Evolutionary conservation across 371 early-diverging fungal genomes (phyloP), one percentile per base, ranked within the genome.

Genomic region (Coemansia sp.): DNA sequence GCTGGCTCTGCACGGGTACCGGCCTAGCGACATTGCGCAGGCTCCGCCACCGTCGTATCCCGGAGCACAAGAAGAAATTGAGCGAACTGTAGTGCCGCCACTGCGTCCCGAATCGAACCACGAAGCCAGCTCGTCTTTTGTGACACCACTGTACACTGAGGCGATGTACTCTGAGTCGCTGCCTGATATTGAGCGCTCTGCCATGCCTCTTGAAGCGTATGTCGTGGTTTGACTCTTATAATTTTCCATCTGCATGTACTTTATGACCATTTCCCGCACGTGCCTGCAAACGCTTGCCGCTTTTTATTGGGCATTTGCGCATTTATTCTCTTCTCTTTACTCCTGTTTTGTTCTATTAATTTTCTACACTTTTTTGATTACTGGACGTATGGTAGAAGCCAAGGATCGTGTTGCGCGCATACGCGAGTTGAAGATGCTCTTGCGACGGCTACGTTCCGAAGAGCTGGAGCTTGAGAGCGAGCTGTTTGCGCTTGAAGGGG

Each of bases 11-110:
- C 73, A 67, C 13, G 76, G 76, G 9, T 76, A 73, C 57, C 56
- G 61, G 46, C 49, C 61, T 12, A 21, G 64, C 9, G 65, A 59
- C 26, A 53, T 67, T 32, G 68, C 56, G n/a, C 56, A 62, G 41
- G 44, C 53, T 11, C 76, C 76, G 13, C 76, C 76, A 28, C 76
- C 76, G n/a, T 67, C 69, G 19, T 76, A 76, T 15, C 76, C 76
- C 12, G 76, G 76, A 3, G 74, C 76, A 11, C 40, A 32, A 11
- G 26, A 46, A 12, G 21, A 58, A 4, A 54, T 76, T 3, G 76
- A 76, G 59, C 76, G 76, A 39, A 76, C 76, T 5, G 32, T 76
- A 12, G 69, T 76, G 19, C 44, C 62, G 7, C 28, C 11, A 19
- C 28, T 55, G 32, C 32, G 28, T 29, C 56, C 32, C 62, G 0